A percentile compares a stretch with the other conserved stretches of the same genome.
Conservation (phyloP, 148 eudicot genomes). For the Rhododendron mucronatum region DNA sequence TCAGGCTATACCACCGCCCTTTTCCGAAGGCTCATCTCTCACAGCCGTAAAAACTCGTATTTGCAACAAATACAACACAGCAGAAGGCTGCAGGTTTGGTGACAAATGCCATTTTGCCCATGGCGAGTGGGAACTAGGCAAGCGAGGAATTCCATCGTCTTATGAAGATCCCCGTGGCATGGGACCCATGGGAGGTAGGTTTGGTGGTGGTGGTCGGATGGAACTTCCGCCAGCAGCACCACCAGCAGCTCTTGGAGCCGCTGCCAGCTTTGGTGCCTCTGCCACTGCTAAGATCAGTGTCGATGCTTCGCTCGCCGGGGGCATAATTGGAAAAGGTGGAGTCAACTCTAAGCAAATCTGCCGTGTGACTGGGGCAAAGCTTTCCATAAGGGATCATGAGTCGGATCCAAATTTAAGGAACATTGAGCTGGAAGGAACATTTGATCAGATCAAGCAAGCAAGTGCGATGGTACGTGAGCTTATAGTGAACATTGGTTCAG, state of each 20-base stretch:
- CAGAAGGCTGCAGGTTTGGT: conserved; percentile 18
- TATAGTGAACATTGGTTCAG: conserved; percentile 7
- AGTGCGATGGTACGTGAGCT: conserved; percentile 17
- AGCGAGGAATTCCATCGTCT: background rate
- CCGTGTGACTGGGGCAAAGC: conserved; percentile 14
- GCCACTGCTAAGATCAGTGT: conserved; percentile 16
- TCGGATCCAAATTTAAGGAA: conserved; percentile 10
- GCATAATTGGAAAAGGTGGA: conserved; percentile 15
- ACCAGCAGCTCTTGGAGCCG: background rate
- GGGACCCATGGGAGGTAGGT: conserved; percentile 11
- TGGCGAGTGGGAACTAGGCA: conserved; percentile 17
- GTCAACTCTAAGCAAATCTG: conserved; percentile 17
- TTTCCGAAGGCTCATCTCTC: background rate
- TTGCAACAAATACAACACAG: conserved; percentile 15
- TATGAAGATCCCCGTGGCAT: conserved; percentile 9
- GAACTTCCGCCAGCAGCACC: conserved; percentile 4
- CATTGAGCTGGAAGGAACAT: conserved; percentile 14
- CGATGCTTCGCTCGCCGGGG: conserved; percentile 13
- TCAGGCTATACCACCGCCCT: conserved; percentile 1
- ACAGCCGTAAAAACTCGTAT: background rate
- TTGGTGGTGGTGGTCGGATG: background rate
- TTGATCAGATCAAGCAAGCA: conserved; percentile 18
- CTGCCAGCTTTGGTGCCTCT: conserved; percentile 13
- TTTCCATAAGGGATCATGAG: conserved; percentile 14
- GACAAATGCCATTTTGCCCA: conserved; percentile 17